Evolutionary conservation across 306 rosid species (phyloP).

Genomic region (Chamaecrista fasciculata): DNA sequence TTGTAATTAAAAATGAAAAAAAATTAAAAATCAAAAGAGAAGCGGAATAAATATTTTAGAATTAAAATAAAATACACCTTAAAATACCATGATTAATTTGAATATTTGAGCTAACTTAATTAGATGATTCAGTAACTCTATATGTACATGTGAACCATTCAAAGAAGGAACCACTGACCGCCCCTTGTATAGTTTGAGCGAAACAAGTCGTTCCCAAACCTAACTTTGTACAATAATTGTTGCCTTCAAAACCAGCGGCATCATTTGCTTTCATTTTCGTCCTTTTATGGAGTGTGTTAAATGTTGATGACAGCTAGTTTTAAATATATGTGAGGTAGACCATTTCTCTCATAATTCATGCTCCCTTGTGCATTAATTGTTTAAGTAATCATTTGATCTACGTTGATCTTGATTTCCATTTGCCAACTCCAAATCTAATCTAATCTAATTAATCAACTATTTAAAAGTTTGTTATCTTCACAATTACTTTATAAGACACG

Average conservation of each 20-base stretch:
- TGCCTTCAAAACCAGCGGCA: slow-evolving; percentile 57
- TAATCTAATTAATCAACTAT: no score
- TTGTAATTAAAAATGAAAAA: no score
- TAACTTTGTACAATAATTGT: slow-evolving; percentile 18
- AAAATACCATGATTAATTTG: no score
- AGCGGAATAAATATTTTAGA: no score
- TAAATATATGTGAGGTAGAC: background rate
- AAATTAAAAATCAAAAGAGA: no score
- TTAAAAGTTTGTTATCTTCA: background rate
- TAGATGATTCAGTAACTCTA: no score
- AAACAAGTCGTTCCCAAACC: slow-evolving; percentile 47
- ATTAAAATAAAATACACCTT: no score
- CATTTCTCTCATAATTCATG: background rate
- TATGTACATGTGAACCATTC: background rate
- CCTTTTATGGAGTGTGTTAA: background rate
- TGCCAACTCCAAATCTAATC: background rate
- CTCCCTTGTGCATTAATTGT: background rate
- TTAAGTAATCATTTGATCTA: background rate
- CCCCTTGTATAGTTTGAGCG: slow-evolving; percentile 43
- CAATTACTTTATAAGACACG: slow-evolving; percentile 1
- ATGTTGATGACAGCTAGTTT: background rate
- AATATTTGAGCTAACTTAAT: no score
- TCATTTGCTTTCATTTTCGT: background rate
- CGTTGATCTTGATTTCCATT: background rate
- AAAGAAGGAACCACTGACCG: background rate